Evolutionary conservation across 768 basidiomycete species (phyloP).

Genomic region (Termitomyces sp.): DNA sequence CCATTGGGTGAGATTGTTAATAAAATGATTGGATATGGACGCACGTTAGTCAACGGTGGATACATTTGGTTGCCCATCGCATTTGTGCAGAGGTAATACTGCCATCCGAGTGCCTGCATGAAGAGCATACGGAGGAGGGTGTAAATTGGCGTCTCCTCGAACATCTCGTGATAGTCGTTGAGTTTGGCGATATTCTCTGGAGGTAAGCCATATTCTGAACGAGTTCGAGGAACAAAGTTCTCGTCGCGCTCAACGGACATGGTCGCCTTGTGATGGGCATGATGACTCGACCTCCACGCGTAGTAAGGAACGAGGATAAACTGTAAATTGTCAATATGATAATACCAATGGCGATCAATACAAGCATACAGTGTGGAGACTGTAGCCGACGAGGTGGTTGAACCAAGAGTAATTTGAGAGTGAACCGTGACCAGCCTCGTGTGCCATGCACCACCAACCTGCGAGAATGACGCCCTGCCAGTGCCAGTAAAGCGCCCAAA

Average conservation of each 20-base stretch:
- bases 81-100: conserved; percentile 44
- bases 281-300: conserved; percentile 54
- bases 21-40: background rate
- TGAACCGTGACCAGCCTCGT: conserved; percentile 57
- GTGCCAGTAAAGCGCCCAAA: conserved; percentile 51
- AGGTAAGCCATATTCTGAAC: conserved; percentile 39
- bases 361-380: conserved; percentile 35
- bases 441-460: conserved; percentile 58
- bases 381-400: conserved; percentile 41
- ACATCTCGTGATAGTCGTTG: conserved; percentile 44
- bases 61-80: conserved; percentile 44
- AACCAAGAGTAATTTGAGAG: conserved; percentile 39
- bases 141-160: conserved; percentile 50
- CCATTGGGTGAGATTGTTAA: background rate
- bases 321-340: conserved; percentile 15
- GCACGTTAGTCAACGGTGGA: conserved; percentile 38
- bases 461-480: conserved; percentile 56
- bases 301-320: conserved; percentile 58
- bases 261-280: conserved; percentile 48
- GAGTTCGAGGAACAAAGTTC: conserved; percentile 60
- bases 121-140: conserved; percentile 38
- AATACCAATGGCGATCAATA: background rate
- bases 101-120: conserved; percentile 51
- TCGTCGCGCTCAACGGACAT: conserved; percentile 76
- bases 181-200: conserved; percentile 27